Evolutionary conservation across 2,329 filamentous ascomycete species (phyloP), one percentile per base, ranked within the genome.

Genomic region (Clonostachys rhizophaga): DNA sequence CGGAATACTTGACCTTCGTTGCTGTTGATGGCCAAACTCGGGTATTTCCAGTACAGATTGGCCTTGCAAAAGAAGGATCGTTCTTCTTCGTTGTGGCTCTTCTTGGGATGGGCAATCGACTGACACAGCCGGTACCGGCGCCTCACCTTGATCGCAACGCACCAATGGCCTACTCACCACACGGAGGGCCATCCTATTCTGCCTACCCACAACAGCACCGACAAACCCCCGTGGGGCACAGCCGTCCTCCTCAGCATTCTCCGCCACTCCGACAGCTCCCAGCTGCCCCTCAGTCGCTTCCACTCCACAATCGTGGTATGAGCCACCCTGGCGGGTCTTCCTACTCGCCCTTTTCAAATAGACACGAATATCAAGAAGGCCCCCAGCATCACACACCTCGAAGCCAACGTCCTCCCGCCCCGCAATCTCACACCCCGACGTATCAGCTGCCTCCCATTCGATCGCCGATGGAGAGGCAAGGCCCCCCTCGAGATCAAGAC

Each of bases 31-130:
- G 79, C 16, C 76, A 78, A 49, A 65, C 67, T 33, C 68, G 79
- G 49, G 66, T 67, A 10, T 73, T 75, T 49, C 64, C 72, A 3
- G 65, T 81, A 33, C 76, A 75, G 2, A 57, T 84, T 36, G 79
- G 80, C 1, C 67, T 85, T 33, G 77, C 74, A 12, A 84, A 82
- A 55, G 75, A 76, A 51, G 77, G 79, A 5, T 81, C 79, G 37
- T 79, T 83, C 49, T 85, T 81, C 59, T 84, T 84, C 53, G 71
- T 85, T 40, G 76, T 83, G 8, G 54, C 84, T 47, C 53, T 74
- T 39, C 57, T 83, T 49, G 65, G 54, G 24, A 52, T 68, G 1
- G 58, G 61, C 2, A 49, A 64, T 3, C 67, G 68, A 36, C 59
- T 66, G 41, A 63, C 70, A 30, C 74, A 74, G 45, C 18, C 30